Evolutionary conservation across 164 flowering plant species (phyloP), one percentile per base, ranked within the genome.

Genomic region (Tinospora cordifolia): DNA sequence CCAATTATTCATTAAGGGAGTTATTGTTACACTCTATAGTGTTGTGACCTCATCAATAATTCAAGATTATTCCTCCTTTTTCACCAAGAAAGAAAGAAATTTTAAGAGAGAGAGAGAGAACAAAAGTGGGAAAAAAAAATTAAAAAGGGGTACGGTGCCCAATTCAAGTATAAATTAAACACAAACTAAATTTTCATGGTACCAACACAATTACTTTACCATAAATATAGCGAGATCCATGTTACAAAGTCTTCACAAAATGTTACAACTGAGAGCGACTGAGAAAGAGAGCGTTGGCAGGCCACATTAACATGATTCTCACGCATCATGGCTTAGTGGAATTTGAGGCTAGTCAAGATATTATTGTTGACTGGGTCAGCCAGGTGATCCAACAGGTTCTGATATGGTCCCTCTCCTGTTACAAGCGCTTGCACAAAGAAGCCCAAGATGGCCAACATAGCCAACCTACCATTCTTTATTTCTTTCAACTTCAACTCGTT

Each of bases 341-440:
- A 91, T 79, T 91, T 94, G 79, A 94, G 91, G 86, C 87, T 91
- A 15, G 97, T 94, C 83, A 94, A 82, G 80, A 93, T 62, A 68
- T 93, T 93, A 89, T 94, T 91, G 86, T 91, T 88, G 77, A 89
- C 83, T 8, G 95, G 97, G 79, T 91, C 97, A 71, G 96, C 84
- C 87, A 94, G 82, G 73, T 94, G 98, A 69, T 94, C 98, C 72
- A 94, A 78, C 17, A 94, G 87, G 88, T 94, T 94, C 54, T 91
- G 98, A 83, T 22, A 88, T 0, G 98, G 98, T 0, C 98, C 98
- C 54, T 85, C 97, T 21, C 98, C 96, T 0, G 97, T 94, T 1
- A 94, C 96, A 27, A 84, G 81, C 6, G 75, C 98, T 69, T 90
- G 98, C 4, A 88, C 62, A 51, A 90, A 93, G 84, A 79, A 93